Evolutionary conservation across 2,329 filamentous ascomycete species (phyloP).

Genomic region (Myriangium duriaei): DNA sequence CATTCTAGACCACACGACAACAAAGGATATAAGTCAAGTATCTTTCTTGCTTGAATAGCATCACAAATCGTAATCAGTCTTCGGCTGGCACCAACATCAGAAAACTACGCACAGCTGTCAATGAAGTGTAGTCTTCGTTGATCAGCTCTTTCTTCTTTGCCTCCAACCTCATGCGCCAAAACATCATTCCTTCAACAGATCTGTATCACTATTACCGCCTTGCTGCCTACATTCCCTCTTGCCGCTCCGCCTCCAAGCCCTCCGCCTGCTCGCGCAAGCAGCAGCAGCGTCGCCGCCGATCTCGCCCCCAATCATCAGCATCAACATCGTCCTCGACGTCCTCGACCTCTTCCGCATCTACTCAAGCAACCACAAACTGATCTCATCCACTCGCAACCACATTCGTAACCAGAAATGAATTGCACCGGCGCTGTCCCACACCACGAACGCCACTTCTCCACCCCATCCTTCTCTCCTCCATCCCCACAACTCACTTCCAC

Average conservation of each 20-base stretch:
- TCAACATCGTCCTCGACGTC: neutral
- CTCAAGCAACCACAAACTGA: neutral
- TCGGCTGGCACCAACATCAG: neutral
- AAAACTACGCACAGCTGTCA: neutral
- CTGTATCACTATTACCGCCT: slow-evolving; percentile 2
- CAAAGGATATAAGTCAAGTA: neutral
- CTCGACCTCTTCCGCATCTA: neutral
- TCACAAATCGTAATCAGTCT: neutral
- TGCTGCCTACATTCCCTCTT: neutral
- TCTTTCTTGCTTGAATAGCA: neutral
- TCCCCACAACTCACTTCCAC: too few species aligned
- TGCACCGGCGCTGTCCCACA: neutral
- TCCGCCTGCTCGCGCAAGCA: neutral
- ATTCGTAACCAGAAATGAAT: too few species aligned
- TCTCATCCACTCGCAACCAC: too few species aligned
- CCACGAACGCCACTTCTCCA: neutral
- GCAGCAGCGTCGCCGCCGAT: neutral
- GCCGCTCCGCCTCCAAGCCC: neutral
- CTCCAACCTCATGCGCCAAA: slow-evolving; percentile 6
- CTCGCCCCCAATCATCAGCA: neutral
- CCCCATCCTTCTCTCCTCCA: neutral
- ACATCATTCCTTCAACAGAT: slow-evolving; percentile 5
- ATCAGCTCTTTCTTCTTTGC: neutral
- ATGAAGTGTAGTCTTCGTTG: neutral
- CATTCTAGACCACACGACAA: neutral